phyloP scores from a whole-genome alignment of 768 basidiomycete genomes.

The Trametes cubensis region DNA sequence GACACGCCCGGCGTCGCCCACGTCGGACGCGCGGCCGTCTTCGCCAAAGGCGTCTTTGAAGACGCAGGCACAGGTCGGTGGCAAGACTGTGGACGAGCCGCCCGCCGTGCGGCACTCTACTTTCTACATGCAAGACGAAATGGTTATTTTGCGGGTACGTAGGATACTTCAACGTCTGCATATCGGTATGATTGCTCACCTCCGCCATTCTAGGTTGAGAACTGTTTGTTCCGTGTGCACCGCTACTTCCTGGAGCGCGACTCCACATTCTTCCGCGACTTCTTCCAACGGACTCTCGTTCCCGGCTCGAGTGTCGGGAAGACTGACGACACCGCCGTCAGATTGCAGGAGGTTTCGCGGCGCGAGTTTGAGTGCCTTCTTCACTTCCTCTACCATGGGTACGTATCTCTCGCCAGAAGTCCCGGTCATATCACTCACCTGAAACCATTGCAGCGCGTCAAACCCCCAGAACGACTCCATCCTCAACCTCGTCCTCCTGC shows the following conservation, averaged over 20 bases:
- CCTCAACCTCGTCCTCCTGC: slow-evolving; percentile 32
- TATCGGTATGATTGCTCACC: neutral
- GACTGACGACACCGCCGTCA: slow-evolving; percentile 38
- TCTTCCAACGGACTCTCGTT: slow-evolving; percentile 37
- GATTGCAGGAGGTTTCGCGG: slow-evolving; percentile 36
- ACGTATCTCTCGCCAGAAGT: slow-evolving; percentile 15
- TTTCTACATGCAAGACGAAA: slow-evolving; percentile 25
- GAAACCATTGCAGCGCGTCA: slow-evolving; percentile 3
- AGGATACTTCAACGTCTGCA: neutral
- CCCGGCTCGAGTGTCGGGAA: slow-evolving; percentile 25
- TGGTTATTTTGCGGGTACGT: slow-evolving; percentile 19
- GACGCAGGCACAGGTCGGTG: neutral
- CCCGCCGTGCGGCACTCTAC: slow-evolving; percentile 20
- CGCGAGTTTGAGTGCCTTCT: slow-evolving; percentile 43
- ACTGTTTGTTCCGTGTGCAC: slow-evolving; percentile 44
- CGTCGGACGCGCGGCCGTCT: slow-evolving; percentile 14
- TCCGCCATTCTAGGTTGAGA: slow-evolving; percentile 37
- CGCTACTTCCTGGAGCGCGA: slow-evolving; percentile 42
- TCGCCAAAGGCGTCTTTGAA: slow-evolving; percentile 13
- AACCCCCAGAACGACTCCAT: slow-evolving; percentile 23
- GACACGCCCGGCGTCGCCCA: slow-evolving; percentile 18
- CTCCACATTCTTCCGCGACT: slow-evolving; percentile 42
- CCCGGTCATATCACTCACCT: neutral
- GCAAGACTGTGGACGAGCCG: slow-evolving; percentile 18
- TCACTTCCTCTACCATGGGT: slow-evolving; percentile 45